phyloP scores from a whole-genome alignment of 192 early-diverging fungal genomes.

The Coemansia javaensis region DNA sequence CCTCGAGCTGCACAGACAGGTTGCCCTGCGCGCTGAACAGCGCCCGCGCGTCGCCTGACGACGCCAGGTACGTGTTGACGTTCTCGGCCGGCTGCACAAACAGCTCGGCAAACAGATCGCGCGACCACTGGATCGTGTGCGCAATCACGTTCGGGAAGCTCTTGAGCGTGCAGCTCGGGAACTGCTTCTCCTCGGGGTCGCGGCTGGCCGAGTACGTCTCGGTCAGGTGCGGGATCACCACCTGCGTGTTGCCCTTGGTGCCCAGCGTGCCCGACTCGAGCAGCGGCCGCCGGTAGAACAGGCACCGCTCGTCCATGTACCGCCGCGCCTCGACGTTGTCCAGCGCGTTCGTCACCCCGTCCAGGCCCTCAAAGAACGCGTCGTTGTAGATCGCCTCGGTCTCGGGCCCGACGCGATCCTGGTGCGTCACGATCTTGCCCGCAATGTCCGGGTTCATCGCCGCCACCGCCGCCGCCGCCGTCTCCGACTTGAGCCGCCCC shows the following conservation, averaged over 20 bases:
- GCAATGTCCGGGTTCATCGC: slow-evolving; percentile 87
- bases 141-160: slow-evolving; percentile 88
- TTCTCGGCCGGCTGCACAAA: slow-evolving; percentile 90
- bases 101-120: slow-evolving; percentile 92
- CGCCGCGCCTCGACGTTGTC: slow-evolving; percentile 97
- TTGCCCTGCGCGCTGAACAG: slow-evolving; percentile 63
- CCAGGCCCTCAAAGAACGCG: slow-evolving; percentile 80
- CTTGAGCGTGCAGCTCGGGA: slow-evolving; percentile 84
- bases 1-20: slow-evolving; percentile 68
- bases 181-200: slow-evolving; percentile 96
- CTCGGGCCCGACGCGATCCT: slow-evolving; percentile 93
- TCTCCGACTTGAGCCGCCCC: slow-evolving; percentile 89
- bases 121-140: slow-evolving; percentile 93
- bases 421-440: slow-evolving; percentile 66
- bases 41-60: slow-evolving; percentile 76
- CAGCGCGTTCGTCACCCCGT: slow-evolving; percentile 95
- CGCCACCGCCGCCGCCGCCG: slow-evolving; percentile 78
- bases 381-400: slow-evolving; percentile 93
- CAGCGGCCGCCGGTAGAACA: slow-evolving; percentile 91
- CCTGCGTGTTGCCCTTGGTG: slow-evolving; percentile 99
- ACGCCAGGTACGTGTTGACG: slow-evolving; percentile 88
- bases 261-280: slow-evolving; percentile 97
- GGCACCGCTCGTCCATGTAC: slow-evolving; percentile 97
- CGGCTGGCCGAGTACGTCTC: slow-evolving; percentile 98
- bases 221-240: slow-evolving; percentile 90